phyloP scores from a whole-genome alignment of 73 alveolate species.

The Effrenium voratum region DNA sequence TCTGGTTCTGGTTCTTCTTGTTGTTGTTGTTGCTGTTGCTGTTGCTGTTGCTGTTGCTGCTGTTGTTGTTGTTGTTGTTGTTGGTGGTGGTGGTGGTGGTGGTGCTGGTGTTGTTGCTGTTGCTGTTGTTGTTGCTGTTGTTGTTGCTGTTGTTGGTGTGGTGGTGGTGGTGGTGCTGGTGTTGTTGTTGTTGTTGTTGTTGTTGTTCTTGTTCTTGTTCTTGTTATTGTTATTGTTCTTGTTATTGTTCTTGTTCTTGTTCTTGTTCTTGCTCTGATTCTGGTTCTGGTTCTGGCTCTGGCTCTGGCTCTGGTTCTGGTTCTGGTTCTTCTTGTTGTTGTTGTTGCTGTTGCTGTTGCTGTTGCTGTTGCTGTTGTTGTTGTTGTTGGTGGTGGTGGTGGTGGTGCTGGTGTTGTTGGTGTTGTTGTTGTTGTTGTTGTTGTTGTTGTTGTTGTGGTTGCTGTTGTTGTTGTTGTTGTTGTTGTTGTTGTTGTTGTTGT shows the following conservation, averaged over 20 bases:
- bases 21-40: neutral
- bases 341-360: neutral
- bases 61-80: no score
- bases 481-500: constrained; percentile 3
- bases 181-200: constrained; percentile 24
- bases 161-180: neutral
- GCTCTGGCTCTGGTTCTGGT: neutral
- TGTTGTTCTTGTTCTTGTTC: neutral
- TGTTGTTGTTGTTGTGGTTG: neutral
- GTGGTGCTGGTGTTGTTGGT: neutral
- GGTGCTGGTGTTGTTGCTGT: neutral
- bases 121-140: constrained; percentile 7
- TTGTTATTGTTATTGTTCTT: neutral
- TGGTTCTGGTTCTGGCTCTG: neutral
- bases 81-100: neutral
- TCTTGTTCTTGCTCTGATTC: neutral
- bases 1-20: neutral
- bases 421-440: neutral
- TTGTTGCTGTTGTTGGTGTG: constrained; percentile 8
- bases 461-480: neutral
- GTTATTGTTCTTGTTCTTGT: neutral
- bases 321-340: neutral
- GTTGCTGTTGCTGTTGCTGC: neutral
- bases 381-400: neutral
- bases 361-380: neutral